Base-by-base conservation (phyloP, 345 rosid species). In the Hibiscus trionum region DNA sequence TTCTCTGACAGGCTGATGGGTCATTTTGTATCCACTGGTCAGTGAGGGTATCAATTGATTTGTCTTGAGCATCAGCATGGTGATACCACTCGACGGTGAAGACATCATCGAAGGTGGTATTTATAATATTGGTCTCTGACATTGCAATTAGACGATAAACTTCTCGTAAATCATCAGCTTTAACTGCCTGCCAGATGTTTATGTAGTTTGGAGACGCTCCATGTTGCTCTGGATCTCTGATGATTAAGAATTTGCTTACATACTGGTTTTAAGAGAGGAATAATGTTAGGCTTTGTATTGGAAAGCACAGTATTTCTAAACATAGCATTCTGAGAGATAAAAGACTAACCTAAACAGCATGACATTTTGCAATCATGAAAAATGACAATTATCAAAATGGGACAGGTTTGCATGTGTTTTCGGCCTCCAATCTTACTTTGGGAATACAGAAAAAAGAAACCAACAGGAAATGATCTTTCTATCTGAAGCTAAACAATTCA, bases 141-240 rank as follows among this genome's bases (percentile, higher is more conserved):
- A 79, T 79, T 72, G 83, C 98, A 79, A 88, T 82, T 61, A 84
- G 84, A 50, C 84, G 78, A 74, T 93, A 93, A 58, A 89, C 89
- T 80, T 89, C 95, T 77, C 64, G 85, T 79, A 90, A 79, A 80
- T 93, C 81, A 11, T 65, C 78, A 16, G 74, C 75, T 87, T 88
- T 83, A 35, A 93, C 93, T 12, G 95, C 95, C 84, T 84, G 82
- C 95, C 98, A 89, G 79, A 90, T 82, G 24, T 59, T 77, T 72
- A 65, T 77, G 6, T 80, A 14, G 59, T 80, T 67, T 21, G 78
- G 76, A 50, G 73, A 61, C 57, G 14, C 74, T 10, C 76, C 76
- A 68, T 81, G 56, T 68, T 53, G 72, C 62, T 57, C 77, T 49
- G 78, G 72, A 67, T 84, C 84, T 81, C 81, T 81, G 74, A 75